These are phyloP conservation scores for Cercospora nicotianae DNA, from an alignment of 2,329 filamentous ascomycete species.

Conservation along the genomic window DNA sequence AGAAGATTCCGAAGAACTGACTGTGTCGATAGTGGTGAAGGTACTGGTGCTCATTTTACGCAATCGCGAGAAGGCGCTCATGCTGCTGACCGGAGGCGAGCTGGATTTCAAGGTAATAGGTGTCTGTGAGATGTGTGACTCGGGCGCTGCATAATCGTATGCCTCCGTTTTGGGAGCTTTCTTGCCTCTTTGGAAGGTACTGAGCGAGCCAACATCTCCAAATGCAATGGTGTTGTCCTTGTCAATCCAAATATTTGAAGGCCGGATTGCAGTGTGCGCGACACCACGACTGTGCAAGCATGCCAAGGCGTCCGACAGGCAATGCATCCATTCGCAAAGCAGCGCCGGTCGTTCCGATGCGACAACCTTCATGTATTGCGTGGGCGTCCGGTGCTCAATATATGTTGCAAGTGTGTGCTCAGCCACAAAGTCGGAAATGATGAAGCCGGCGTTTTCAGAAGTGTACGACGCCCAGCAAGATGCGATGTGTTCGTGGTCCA, in stretches of 20 bases:
- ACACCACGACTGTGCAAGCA: slow-evolving; percentile 65
- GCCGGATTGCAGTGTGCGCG: slow-evolving; percentile 68
- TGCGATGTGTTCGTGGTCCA: slow-evolving; percentile 69
- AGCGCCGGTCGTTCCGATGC: slow-evolving; percentile 61
- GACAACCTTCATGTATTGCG: slow-evolving; percentile 61
- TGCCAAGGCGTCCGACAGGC: slow-evolving; percentile 66
- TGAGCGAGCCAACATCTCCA: slow-evolving; percentile 56
- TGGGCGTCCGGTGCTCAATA: slow-evolving; percentile 61
- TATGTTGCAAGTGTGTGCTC: slow-evolving; percentile 69
- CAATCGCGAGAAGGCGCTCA: slow-evolving; percentile 33
- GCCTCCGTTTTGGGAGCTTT: slow-evolving; percentile 64
- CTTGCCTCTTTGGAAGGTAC: slow-evolving; percentile 54
- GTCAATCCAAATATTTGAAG: slow-evolving; percentile 68
- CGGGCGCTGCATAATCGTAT: slow-evolving; percentile 73
- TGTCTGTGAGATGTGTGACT: slow-evolving; percentile 54
- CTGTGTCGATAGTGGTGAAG: slow-evolving; percentile 26
- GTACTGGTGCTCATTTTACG: slow-evolving; percentile 35
- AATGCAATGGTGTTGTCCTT: slow-evolving; percentile 66
- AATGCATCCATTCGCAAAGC: slow-evolving; percentile 73
- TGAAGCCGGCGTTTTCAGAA: slow-evolving; percentile 62
- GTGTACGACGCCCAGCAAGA: slow-evolving; percentile 71
- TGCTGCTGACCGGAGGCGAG: slow-evolving; percentile 34
- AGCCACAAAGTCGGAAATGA: slow-evolving; percentile 65
- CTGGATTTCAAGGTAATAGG: slow-evolving; percentile 40
- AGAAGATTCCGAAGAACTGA: slow-evolving; percentile 37